Base-by-base conservation (phyloP, 2,329 filamentous ascomycete species). In the Aureobasidium melanogenum region DNA sequence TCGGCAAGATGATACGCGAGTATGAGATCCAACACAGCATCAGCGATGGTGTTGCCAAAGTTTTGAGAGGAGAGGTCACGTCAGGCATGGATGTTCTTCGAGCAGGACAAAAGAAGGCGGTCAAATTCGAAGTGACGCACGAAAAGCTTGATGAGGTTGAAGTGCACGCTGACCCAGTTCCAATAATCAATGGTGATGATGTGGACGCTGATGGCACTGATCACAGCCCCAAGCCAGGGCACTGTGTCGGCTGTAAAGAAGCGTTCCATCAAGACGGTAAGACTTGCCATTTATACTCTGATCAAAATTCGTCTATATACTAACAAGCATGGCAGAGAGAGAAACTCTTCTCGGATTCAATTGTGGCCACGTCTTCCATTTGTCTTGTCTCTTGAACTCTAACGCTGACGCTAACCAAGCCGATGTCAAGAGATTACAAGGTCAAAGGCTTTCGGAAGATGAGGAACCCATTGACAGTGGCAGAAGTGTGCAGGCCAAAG, bases 1-100 rank as follows among this genome's bases (percentile, higher is more conserved):
- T 99, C 3, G 88, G 88, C 47, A 88, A 92, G 62, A 91, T 99
- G 79, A 88, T 99, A 71, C 88, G 93, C 67, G 94, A 99, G 74
- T 92, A 97, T 71, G 94, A 97, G 70, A 89, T 99, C 47, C 94
- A 97, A 75, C 86, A 89, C 71, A 94, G 88, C 67, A 97, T 99
- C 70, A 93, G 88, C 65, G 87, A 88, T 46, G 94, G 94, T 0
- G 94, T 95, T 3, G 92, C 94, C 0, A 84, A 85, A 60, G 92
- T 97, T 0, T 79, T 97, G 44, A 81, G 88, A 55, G 91, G 92
- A 62, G 94, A 99, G 74, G 93, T 99, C 0, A 87, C 88, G 0
- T 81, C 83, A 5, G 91, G 89, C 0, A 96, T 97, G 82, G 87
- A 87, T 55, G 86, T 85, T 4, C 78, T 97, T 22, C 84, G 93